Evolutionary conservation across 139 green algal species (phyloP).

Genomic region (Tetradesmus obliquus): DNA sequence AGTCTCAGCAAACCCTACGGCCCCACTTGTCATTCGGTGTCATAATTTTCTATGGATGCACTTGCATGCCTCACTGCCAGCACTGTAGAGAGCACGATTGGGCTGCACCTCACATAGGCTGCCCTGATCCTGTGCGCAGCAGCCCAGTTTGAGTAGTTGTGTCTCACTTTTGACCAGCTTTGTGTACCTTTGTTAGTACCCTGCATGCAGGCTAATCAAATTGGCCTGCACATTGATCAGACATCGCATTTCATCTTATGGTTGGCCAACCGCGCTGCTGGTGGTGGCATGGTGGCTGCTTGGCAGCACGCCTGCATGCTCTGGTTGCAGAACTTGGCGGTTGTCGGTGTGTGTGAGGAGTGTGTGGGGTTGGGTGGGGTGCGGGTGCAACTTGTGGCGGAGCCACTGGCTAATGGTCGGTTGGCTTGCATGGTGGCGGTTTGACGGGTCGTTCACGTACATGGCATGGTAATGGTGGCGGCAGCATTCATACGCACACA

Average conservation of each 20-base stretch:
- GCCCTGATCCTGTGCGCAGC: background rate
- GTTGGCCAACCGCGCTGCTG: too few relatives aligned
- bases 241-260: background rate
- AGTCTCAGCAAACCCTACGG: background rate
- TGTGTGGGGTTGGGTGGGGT: too few relatives aligned
- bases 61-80: background rate
- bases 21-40: background rate
- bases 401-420: too few relatives aligned
- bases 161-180: background rate
- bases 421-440: too few relatives aligned
- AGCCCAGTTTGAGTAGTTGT: background rate
- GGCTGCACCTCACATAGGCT: background rate
- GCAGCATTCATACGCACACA: too few relatives aligned
- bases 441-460: too few relatives aligned
- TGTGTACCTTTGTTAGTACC: background rate
- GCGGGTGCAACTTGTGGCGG: too few relatives aligned
- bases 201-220: background rate
- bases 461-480: too few relatives aligned
- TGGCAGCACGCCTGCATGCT: too few relatives aligned
- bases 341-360: too few relatives aligned
- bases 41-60: background rate
- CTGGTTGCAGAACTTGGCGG: too few relatives aligned
- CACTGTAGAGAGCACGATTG: background rate
- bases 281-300: too few relatives aligned
- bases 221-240: background rate